phyloP scores from a whole-genome alignment of 1,284 basidiomycete species.

The Austroboletus niveus region DNA sequence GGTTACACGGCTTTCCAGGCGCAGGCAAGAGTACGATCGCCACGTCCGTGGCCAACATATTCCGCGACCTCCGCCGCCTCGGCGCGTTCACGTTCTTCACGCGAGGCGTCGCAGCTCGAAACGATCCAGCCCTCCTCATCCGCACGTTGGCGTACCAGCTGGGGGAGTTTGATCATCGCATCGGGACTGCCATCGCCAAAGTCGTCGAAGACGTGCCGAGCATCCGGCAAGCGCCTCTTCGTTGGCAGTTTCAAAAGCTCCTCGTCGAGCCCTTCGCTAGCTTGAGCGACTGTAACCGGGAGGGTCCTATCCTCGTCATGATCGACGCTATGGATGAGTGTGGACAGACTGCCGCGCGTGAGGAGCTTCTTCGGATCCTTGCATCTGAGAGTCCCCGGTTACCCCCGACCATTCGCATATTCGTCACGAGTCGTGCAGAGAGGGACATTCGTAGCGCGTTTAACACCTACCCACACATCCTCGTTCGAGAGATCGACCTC shows the following conservation, averaged over 20 bases:
- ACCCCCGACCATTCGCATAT: constrained; percentile 28
- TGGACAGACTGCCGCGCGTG: constrained; percentile 18
- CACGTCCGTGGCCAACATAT: constrained; percentile 30
- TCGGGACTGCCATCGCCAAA: constrained; percentile 25
- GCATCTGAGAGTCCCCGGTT: constrained; percentile 20
- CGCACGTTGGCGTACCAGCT: constrained; percentile 34
- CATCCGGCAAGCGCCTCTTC: constrained; percentile 31
- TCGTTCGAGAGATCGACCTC: constrained; percentile 25
- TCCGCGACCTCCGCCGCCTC: constrained; percentile 27
- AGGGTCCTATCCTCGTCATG: constrained; percentile 32
- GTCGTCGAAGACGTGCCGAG: constrained; percentile 28
- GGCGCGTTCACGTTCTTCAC: constrained; percentile 35
- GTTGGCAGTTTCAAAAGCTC: constrained; percentile 32
- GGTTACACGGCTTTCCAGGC: constrained; percentile 34
- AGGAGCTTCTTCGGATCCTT: constrained; percentile 28
- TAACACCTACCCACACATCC: constrained; percentile 11
- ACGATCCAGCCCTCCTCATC: constrained; percentile 24
- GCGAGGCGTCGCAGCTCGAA: constrained; percentile 21
- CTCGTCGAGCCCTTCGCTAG: constrained; percentile 27
- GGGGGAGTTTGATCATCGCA: constrained; percentile 30
- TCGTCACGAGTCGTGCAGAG: constrained; percentile 34
- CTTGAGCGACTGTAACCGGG: constrained; percentile 14
- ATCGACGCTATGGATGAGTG: constrained; percentile 37
- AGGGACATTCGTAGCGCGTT: constrained; percentile 25
- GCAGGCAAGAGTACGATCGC: constrained; percentile 34